Base-by-base conservation (phyloP, 352 stramenopile species). In the Phytophthora chlamydospora region DNA sequence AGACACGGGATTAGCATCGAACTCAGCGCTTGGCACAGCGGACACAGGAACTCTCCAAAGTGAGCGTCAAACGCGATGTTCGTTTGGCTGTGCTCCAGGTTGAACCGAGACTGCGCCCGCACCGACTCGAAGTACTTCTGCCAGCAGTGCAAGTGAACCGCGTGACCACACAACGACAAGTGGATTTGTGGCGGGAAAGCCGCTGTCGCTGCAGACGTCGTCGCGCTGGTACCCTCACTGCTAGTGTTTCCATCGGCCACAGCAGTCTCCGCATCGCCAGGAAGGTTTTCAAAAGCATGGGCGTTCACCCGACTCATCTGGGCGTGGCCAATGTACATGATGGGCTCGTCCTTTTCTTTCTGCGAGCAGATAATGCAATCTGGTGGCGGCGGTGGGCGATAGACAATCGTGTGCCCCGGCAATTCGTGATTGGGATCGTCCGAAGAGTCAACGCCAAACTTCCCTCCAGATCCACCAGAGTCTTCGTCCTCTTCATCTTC, bases 1-100 rank as follows among this genome's bases (percentile, higher is more conserved):
- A 97, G 54, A 48, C 90, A 88, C 10, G 90, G 90, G 29, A 98
- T 75, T 2, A 97, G 71, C 69, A 95, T 91, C n/a, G 93, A 97
- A 60, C 88, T 96, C 13, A 98, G 75, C 12, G 79, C 76, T 59
- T 98, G 95, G 52, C 91, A 98, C 13, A 98, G 64, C 4, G 91
- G 91, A 42, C 91, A 98, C 12, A 97, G 70, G 48, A 97, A 97
- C 66, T 98, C 90, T 11, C 85, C 81, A 42, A 85, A 84, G 36
- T 90, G 62, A 0, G 93, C 81, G 48, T 97, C 87, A 27, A 97
- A 94, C 12, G 88, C 87, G 14, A 96, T 89, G 41, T 89, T 91
- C 16, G 80, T 84, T 61, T 90, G 81, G 21, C 67, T 86, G 47
- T 93, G 78, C 61, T 90, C 83, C 14, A 89, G 46, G 33, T 90